These are phyloP conservation scores for Yarrowia bubula DNA, from an alignment of 805 yeast species.

Conservation along the genomic window DNA sequence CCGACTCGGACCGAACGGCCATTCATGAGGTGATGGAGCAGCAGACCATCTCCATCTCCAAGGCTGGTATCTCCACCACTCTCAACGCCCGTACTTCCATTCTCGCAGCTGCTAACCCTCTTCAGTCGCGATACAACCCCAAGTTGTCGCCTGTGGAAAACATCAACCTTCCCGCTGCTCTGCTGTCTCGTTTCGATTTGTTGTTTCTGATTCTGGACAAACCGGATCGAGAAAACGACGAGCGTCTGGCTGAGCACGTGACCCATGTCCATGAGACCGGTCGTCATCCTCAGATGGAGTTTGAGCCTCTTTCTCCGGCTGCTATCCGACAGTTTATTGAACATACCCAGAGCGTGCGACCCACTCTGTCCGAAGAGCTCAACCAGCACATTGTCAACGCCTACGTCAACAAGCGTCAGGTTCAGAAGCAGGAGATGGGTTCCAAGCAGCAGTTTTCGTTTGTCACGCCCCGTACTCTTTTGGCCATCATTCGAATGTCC, in stretches of 20 bases:
- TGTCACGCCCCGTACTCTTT: constrained; percentile 90
- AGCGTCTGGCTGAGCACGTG: constrained; percentile 86
- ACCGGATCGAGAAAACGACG: constrained; percentile 77
- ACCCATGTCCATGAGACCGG: constrained; percentile 94
- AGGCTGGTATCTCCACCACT: constrained; percentile 97
- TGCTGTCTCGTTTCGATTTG: constrained; percentile 90
- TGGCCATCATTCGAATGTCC: constrained; percentile 87
- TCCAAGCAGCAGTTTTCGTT: constrained; percentile 80
- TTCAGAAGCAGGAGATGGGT: constrained; percentile 70
- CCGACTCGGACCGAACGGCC: constrained; percentile 93
- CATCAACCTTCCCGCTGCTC: constrained; percentile 94
- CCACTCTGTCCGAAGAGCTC: constrained; percentile 77
- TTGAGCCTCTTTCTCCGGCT: constrained; percentile 72
- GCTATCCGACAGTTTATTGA: constrained; percentile 86
- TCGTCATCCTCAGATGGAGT: constrained; percentile 69
- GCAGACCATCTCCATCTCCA: constrained; percentile 96
- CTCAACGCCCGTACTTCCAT: constrained; percentile 93
- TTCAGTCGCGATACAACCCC: constrained; percentile 92
- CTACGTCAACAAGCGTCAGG: constrained; percentile 90
- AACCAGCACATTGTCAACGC: constrained; percentile 82
- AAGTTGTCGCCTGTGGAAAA: constrained; percentile 88
- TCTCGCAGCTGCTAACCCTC: constrained; percentile 97
- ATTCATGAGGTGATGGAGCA: constrained; percentile 99
- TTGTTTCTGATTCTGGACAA: constrained; percentile 81
- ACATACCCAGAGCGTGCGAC: constrained; percentile 79